Evolutionary conservation across 139 green algal genomes (phyloP), one percentile per base, ranked within the genome.

Genomic region (Diplosphaera chodatii): DNA sequence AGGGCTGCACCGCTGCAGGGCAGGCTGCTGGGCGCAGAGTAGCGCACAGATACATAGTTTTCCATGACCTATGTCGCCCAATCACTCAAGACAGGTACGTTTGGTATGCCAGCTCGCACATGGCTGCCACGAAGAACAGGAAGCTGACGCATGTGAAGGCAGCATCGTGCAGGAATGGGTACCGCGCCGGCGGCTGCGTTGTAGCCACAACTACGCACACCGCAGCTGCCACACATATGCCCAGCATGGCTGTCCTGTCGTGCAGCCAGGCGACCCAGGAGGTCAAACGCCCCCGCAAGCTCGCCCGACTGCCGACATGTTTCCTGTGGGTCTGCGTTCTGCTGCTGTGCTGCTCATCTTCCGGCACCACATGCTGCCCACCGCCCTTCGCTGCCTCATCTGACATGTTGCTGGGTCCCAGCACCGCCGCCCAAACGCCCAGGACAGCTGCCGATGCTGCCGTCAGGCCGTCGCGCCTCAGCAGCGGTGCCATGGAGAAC

Each of bases 401-500:
- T n/a, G n/a, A n/a, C n/a, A n/a, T n/a, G n/a, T n/a, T n/a, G n/a
- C n/a, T 18, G 48, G 55, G 55, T 15, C 27, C 48, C 21, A 21
- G 41, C 21, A 77, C 28, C 0, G 67, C 71, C 18, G 29, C 41
- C 76, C 76, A 91, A 0, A 87, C 22, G 16, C 79, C 28, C 18
- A 79, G 56, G 4, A 77, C 37, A 1, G 72, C 85, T 0, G 76
- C 16, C 68, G 96, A 96, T n/a, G 91, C 84, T 63, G 89, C 30
- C 8, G 48, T 70, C 32, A 95, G 74, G 1, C 91, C 86, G 73
- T 99, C 95, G 2, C 88, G 78, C 34, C 82, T 71, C 2, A 99
- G 87, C 66, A 99, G 83, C 0, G 95, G 95, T 65, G 78, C 94
- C 91, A 99, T 97, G 76, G 82, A 93, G 72, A 97, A 86, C 20